Evolutionary conservation across 768 basidiomycete genomes (phyloP), one percentile per base, ranked within the genome.

Genomic region (Thelephora ganbajun): DNA sequence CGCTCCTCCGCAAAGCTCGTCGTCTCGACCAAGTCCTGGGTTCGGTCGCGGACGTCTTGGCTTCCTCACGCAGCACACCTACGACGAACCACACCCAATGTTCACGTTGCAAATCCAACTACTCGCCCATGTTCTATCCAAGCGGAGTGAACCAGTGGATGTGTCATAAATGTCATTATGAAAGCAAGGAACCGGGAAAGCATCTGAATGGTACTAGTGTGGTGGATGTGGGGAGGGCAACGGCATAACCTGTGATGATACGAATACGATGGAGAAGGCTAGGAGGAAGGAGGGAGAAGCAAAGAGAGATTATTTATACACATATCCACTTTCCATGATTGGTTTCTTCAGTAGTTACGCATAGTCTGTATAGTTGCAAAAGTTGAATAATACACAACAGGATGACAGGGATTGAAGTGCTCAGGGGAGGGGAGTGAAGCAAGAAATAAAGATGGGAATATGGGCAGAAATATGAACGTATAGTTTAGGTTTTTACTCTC

Each of bases 1-100:
- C 79, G 2, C 72, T 93, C 5, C 74, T 96, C 20, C 85, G 94
- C 45, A 93, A 93, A 63, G 92, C 92, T 6, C 77, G 78, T 14
- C 77, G 90, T 14, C 69, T 97, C 16, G 94, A 97, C 58, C 66
- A 68, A 26, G 69, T 88, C 42, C 66, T 91, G 51, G 74, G 74
- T 53, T 54, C 56, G 47, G 54, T 53, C 43, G 60, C 55, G 7
- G 39, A 41, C 39, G 39, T 41, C 16, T 41, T 41, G 22, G 39
- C 39, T 18, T 41, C 39, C 14, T 18, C 39, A 14, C 39, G 39
- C 18, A 35, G 23, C 2, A 46, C 48, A 3, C 20, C 16, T 18
- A 36, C 53, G 7, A 52, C 61, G 22, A 50, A 53, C 12, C 64
- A 70, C 3, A 66, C 64, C 11, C 56, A 62, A 39, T 91, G 87